Conservation (phyloP, 805 yeast genomes). For the Ogataea neopini region DNA sequence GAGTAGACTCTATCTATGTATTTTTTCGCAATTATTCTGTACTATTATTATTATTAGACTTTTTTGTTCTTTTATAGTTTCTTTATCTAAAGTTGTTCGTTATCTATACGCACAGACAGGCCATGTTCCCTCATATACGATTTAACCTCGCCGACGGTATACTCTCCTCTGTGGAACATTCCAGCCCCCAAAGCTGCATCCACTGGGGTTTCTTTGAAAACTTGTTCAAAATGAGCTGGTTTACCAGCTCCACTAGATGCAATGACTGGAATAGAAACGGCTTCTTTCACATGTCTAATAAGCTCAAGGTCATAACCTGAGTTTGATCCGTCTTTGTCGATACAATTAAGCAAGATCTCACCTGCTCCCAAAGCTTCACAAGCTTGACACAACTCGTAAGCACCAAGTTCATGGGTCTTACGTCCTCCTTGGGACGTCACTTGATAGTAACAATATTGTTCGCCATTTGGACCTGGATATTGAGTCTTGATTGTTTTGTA, state of each 20-base stretch:
- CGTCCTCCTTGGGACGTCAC: conserved; percentile 98
- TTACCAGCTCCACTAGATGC: conserved; percentile 98
- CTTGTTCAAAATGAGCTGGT: conserved; percentile 89
- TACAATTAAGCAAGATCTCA: conserved; percentile 88
- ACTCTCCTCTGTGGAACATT: conserved; percentile 95
- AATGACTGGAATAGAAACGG: conserved; percentile 87
- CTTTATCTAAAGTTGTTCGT: conserved; percentile 12
- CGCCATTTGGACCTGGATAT: conserved; percentile 84
- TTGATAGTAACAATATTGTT: conserved; percentile 87
- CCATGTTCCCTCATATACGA: conserved; percentile 57
- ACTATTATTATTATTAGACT: conserved; percentile 1
- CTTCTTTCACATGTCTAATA: conserved; percentile 70
- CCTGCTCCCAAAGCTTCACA: conserved; percentile 96
- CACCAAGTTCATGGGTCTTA: conserved; percentile 84
- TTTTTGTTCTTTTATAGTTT: background rate
- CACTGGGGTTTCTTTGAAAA: conserved; percentile 73
- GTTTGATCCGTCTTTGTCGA: conserved; percentile 96
- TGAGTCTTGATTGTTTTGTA: conserved; percentile 66
- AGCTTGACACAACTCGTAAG: conserved; percentile 82
- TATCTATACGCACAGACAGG: conserved; percentile 73
- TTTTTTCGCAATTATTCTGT: background rate
- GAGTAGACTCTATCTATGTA: conserved; percentile 6
- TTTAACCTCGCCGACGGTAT: conserved; percentile 83
- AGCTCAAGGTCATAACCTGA: conserved; percentile 91
- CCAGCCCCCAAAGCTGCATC: conserved; percentile 99